Evolutionary conservation across 148 eudicot genomes (phyloP).

Genomic region (Silene conica): DNA sequence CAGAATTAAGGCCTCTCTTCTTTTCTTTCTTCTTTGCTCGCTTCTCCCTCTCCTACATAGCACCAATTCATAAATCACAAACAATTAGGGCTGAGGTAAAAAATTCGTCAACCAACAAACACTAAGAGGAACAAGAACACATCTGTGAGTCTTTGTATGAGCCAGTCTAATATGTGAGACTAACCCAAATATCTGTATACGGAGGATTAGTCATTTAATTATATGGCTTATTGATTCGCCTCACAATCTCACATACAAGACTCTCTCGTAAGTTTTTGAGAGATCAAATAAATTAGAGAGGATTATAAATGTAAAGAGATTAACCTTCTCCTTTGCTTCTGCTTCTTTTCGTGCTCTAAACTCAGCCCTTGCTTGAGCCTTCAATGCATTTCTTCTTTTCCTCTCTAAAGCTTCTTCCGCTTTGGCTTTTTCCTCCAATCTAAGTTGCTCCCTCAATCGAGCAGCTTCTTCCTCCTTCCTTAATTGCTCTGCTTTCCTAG

Average conservation of each 20-base stretch:
- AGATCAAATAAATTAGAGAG: not conserved
- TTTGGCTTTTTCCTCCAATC: slow-evolving; percentile 69
- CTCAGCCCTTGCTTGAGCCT: slow-evolving; percentile 79
- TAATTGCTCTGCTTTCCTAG: slow-evolving; percentile 50
- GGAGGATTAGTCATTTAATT: not conserved
- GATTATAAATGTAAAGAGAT: not conserved
- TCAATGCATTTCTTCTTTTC: slow-evolving; percentile 68
- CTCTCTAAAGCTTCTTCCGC: slow-evolving; percentile 77
- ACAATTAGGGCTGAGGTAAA: not conserved
- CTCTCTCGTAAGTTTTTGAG: no score
- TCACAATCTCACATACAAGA: not conserved
- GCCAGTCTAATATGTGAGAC: not conserved
- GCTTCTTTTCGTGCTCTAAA: slow-evolving; percentile 76
- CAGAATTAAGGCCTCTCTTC: slow-evolving; percentile 39
- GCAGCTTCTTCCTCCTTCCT: slow-evolving; percentile 53
- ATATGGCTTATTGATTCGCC: no score
- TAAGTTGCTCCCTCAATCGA: slow-evolving; percentile 64
- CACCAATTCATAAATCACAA: not conserved
- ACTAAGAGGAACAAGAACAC: not conserved
- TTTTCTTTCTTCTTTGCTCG: slow-evolving; percentile 82
- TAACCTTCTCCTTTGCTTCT: slow-evolving; percentile 82
- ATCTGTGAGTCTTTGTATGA: not conserved
- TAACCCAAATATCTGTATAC: no score
- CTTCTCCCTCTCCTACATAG: slow-evolving; percentile 75
- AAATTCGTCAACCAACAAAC: not conserved